Conservation (phyloP, 768 basidiomycete genomes). For the Amanita brunnescens region DNA sequence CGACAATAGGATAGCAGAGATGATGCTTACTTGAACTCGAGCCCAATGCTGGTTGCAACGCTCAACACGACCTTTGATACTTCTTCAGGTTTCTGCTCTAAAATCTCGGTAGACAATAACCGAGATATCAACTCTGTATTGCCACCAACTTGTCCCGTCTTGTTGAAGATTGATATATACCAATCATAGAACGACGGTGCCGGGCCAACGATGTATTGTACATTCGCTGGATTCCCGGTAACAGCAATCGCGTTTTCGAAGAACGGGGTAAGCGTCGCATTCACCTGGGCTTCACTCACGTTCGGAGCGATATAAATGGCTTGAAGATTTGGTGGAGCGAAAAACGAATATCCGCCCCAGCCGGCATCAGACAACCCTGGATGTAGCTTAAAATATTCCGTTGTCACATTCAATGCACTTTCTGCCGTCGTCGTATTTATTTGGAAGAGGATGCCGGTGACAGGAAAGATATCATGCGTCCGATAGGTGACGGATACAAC, state of each 20-base stretch:
- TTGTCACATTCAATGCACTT: background rate
- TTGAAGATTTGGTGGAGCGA: background rate
- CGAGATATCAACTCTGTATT: background rate
- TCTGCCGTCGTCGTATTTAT: background rate
- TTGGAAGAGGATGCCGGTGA: constrained; percentile 15
- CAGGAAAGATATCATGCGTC: constrained; percentile 29
- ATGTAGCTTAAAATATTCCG: background rate
- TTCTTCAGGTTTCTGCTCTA: background rate
- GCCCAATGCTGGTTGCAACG: background rate
- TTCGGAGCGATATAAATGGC: background rate
- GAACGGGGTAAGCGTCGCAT: background rate
- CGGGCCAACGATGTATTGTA: too few relatives aligned
- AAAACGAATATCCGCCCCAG: constrained; percentile 11
- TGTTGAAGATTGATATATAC: background rate
- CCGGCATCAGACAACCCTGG: background rate
- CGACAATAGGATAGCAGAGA: too few relatives aligned
- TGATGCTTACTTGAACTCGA: background rate
- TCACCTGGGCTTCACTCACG: background rate
- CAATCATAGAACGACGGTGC: background rate
- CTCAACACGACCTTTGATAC: background rate
- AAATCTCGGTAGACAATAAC: background rate
- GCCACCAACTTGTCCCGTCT: background rate
- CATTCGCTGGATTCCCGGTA: background rate
- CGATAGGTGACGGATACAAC: constrained; percentile 38
- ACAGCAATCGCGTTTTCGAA: background rate